Evolutionary conservation across 805 yeast species (phyloP).

Genomic region (Yueomyces sinensis): DNA sequence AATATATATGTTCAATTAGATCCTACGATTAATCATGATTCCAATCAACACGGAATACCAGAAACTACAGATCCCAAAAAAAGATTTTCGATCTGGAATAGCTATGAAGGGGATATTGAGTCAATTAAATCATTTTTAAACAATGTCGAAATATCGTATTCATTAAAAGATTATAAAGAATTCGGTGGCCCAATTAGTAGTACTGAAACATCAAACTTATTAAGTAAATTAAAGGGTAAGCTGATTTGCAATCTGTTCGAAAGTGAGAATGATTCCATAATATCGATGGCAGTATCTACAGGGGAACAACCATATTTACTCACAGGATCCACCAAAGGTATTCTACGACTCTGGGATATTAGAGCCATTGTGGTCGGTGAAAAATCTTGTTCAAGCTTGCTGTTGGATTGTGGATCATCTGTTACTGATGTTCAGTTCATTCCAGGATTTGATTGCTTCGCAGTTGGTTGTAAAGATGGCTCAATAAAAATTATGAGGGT

Average conservation of each 20-base stretch:
- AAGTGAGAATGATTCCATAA: slow-evolving; percentile 41
- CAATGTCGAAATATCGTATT: slow-evolving; percentile 41
- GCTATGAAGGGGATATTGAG: slow-evolving; percentile 57
- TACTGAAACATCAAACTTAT: slow-evolving; percentile 8
- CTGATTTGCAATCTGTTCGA: slow-evolving; percentile 54
- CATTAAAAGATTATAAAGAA: slow-evolving; percentile 47
- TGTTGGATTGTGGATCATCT: slow-evolving; percentile 34
- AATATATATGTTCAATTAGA: slow-evolving; percentile 35
- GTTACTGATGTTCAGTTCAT: slow-evolving; percentile 40
- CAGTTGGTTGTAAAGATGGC: slow-evolving; percentile 32
- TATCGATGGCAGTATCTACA: slow-evolving; percentile 43
- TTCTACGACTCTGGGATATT: slow-evolving; percentile 68
- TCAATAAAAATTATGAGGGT: slow-evolving; percentile 26
- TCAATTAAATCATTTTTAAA: slow-evolving; percentile 45
- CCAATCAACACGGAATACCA: slow-evolving; percentile 1
- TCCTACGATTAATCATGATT: slow-evolving; percentile 7
- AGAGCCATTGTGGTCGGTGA: slow-evolving; percentile 49
- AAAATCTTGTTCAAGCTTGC: slow-evolving; percentile 34
- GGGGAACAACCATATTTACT: slow-evolving; percentile 48
- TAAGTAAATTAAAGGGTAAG: slow-evolving; percentile 26
- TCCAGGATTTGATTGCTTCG: slow-evolving; percentile 42
- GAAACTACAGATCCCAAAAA: slow-evolving; percentile 17
- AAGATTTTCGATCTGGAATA: slow-evolving; percentile 30
- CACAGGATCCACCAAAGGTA: slow-evolving; percentile 68
- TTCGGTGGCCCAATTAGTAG: slow-evolving; percentile 35